Evolutionary conservation across 768 basidiomycete species (phyloP).

Genomic region (Panellus pusillus): DNA sequence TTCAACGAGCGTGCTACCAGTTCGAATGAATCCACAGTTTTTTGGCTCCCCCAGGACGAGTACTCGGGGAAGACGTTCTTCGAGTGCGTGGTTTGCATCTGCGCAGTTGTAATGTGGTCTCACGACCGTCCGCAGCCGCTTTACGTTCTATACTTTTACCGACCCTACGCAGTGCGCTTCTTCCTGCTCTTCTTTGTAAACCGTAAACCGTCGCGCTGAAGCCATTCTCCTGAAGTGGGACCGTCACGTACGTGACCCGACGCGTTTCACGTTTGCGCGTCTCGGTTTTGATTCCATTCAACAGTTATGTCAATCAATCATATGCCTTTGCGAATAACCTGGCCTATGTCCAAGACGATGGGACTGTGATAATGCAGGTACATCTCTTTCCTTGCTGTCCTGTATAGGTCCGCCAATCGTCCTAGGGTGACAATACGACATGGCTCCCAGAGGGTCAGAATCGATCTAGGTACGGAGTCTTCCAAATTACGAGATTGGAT

Average conservation of each 20-base stretch:
- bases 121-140: slow-evolving; percentile 39
- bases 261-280: slow-evolving; percentile 2
- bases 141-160: slow-evolving; percentile 53
- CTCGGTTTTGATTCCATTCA: slow-evolving; percentile 1
- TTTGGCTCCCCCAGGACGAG: slow-evolving; percentile 70
- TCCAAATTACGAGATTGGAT: not conserved
- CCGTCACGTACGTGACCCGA: slow-evolving; percentile 57
- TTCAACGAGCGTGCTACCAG: slow-evolving; percentile 36
- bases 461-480: slow-evolving; percentile 55
- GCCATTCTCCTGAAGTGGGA: slow-evolving; percentile 50
- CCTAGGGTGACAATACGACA: slow-evolving; percentile 61
- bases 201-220: not conserved
- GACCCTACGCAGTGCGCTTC: slow-evolving; percentile 69
- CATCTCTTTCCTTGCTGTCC: not conserved
- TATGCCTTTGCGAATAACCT: slow-evolving; percentile 55
- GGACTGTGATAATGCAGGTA: slow-evolving; percentile 66
- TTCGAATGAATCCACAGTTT: slow-evolving; percentile 47
- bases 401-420: not conserved
- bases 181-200: slow-evolving; percentile 6
- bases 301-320: slow-evolving; percentile 60
- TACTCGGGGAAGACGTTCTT: slow-evolving; percentile 70
- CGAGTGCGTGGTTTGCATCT: slow-evolving; percentile 46
- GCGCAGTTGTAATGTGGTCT: not conserved
- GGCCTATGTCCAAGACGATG: slow-evolving; percentile 56
- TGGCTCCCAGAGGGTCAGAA: slow-evolving; percentile 51